phyloP scores from a whole-genome alignment of 1,284 basidiomycete species.

The Stereum hirsutum region DNA sequence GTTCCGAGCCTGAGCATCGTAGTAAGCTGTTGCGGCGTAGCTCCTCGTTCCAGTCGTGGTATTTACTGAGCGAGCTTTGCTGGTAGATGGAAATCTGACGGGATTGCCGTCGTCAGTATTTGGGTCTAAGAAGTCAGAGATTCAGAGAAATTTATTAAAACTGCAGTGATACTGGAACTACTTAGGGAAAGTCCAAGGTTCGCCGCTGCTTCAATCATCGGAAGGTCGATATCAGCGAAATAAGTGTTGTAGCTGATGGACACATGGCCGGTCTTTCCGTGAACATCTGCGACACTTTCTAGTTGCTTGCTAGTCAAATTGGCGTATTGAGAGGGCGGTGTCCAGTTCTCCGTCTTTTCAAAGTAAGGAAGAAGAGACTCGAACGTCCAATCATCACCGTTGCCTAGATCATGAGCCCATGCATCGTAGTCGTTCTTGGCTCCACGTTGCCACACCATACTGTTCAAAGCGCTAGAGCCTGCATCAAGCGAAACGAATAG shows the following conservation, averaged over 20 bases:
- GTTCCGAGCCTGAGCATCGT: background rate
- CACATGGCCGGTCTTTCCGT: slow-evolving; percentile 6
- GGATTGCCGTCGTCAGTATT: slow-evolving; percentile 10
- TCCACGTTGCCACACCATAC: slow-evolving; percentile 11
- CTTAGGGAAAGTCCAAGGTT: slow-evolving; percentile 5
- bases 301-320: background rate
- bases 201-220: slow-evolving; percentile 6
- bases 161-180: too few relatives aligned
- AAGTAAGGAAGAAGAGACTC: slow-evolving; percentile 9
- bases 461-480: slow-evolving; percentile 10
- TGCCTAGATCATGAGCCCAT: slow-evolving; percentile 8
- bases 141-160: too few relatives aligned
- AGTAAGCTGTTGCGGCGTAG: slow-evolving; percentile 11
- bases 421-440: slow-evolving; percentile 8
- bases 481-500: too few relatives aligned
- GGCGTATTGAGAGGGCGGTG: slow-evolving; percentile 4
- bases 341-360: slow-evolving; percentile 8
- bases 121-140: too few relatives aligned
- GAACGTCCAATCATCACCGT: slow-evolving; percentile 11
- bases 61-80: slow-evolving; percentile 10
- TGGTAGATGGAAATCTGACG: slow-evolving; percentile 7
- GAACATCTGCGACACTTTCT: background rate
- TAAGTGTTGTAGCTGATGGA: slow-evolving; percentile 10
- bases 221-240: slow-evolving; percentile 9
- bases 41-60: slow-evolving; percentile 8